Evolutionary conservation across 495 filamentous ascomycete species (phyloP), one percentile per base, ranked within the genome.

Genomic region (Thermothielavioides terrestris): DNA sequence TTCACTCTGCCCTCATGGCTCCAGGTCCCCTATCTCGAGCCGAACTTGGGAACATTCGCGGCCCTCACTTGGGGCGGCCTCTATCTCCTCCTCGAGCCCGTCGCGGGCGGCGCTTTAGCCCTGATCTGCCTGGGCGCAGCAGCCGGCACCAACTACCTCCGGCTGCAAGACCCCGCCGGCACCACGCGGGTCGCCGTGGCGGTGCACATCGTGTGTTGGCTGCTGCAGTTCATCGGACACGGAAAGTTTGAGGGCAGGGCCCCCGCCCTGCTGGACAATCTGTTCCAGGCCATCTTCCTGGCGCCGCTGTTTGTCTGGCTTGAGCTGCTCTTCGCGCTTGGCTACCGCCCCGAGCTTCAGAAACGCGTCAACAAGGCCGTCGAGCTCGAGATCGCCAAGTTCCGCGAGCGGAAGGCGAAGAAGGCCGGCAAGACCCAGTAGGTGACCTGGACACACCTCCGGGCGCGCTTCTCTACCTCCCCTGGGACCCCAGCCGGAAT

Each of bases 301-400:
- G 92, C 92, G 1, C 92, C 92, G n/a, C 81, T 98, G 55, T 98
- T 98, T 60, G 89, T 97, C 26, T 98, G 91, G 86, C 84, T 98
- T 63, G 91, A 98, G 73, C 69, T 94, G 15, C 71, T 98, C 20
- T 98, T 98, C 71, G 82, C 75, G 59, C 81, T 91, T 46, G 92
- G 92, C 6, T 98, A 97, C 67, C 78, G 92, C 21, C 85, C 85
- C 0, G 90, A 91, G 63, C 69, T 98, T 60, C 86, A 87, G 69
- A 74, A 77, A 41, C 77, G 92, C 32, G 77, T 96, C 28, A 79
- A 89, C 42, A 81, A 83, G 55, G 83, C 74, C 23, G 86, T 96
- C 3, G 66, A 80, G 62, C 66, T 76, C 50, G 85, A 92, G 63
- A 68, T 87, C 42, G 68, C 74, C 53, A 85, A 80, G 60, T 77